Evolutionary conservation across 2,329 filamentous ascomycete species (phyloP), one percentile per base, ranked within the genome.

Genomic region (Ceratocystis albifundus): DNA sequence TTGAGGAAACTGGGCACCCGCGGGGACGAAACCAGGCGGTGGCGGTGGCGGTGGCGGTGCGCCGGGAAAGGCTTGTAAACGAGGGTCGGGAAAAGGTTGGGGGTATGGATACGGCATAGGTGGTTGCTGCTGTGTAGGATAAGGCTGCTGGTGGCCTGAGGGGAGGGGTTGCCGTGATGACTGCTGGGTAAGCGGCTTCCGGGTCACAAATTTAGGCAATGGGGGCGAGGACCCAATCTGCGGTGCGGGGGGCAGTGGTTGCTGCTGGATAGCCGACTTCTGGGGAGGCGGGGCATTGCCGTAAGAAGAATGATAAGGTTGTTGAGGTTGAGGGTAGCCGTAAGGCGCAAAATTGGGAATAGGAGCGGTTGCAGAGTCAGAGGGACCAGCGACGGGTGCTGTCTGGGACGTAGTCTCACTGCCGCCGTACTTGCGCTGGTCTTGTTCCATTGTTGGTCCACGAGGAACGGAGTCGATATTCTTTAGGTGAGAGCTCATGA

Each of bases 41-140:
- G 50, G 36, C 25, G 48, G 46, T 30, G 17, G 36, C 25, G 44
- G 46, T 25, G 50, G 36, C 25, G 48, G 46, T 30, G 50, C 55
- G 36, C 41, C 30, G 12, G 59, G 48, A 55, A 59, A 68, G n/a
- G 53, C 67, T 48, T 67, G 70, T 32, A 69, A 70, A 66, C 65
- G 61, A 32, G 45, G 65, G 25, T 63, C 68, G 28, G 67, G n/a
- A 44, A 66, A 66, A 30, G 50, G 63, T 15, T 61, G 65, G 15
- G 62, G 65, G 32, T 71, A 70, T 32, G 70, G 68, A 30, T 69
- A 64, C 30, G 67, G 69, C 59, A 62, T 36, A 45, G 67, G 65
- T 7, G 63, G 69, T 48, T 66, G 68, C 41, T 68, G 63, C 41
- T 66, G 68, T 53, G 50, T 55, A 25, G 30, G 32, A 20, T 45